Base-by-base conservation (phyloP, 257 asterid species). In the Apocynum venetum region DNA sequence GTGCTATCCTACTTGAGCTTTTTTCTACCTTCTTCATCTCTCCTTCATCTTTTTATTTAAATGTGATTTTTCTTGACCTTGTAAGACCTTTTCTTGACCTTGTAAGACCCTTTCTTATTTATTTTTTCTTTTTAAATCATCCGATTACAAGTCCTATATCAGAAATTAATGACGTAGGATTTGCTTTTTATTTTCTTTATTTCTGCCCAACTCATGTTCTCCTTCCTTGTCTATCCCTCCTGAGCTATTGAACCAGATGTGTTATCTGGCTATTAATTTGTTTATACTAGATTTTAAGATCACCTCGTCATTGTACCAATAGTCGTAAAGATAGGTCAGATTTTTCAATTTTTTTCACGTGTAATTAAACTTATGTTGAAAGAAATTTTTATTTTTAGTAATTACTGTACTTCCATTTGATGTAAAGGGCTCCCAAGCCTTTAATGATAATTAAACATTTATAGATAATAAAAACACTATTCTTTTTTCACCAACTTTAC, bases 181-280 rank as follows among this genome's bases (percentile, higher is more conserved):
- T 83, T 38, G 14, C 63, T 72, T 11, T 0, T 12, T 31, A 9
- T 31, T 48, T 19, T 83, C 77, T 76, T 38, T 68, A 71, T 87
- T 82, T 80, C 73, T 82, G 77, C 31, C 83, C 92, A 82, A 83
- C 89, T 88, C 97, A 63, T 65, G 17, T 91, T 90, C 97, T 94
- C 97, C 93, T 92, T 94, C 96, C 98, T 91, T 89, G 97, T 91
- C 97, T 94, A 92, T 94, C 97, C 98, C 98, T 92, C 94, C 87
- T 90, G 98, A 94, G 98, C 98, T 93, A 66, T 83, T 77, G 70
- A 14, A 66, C 71, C 48, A 70, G 40, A 55, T 17, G 31, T 25
- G 31, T 25, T 25, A 25, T 25, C 31, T 25, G 31, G 31, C 0
- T 25, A 25, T 25, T 25, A 25, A 25, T 25, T 25, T 25, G 31